These are phyloP conservation scores for Sarcocystis neurona DNA, from an alignment of 169 alveolate genomes.

Conservation along the genomic window DNA sequence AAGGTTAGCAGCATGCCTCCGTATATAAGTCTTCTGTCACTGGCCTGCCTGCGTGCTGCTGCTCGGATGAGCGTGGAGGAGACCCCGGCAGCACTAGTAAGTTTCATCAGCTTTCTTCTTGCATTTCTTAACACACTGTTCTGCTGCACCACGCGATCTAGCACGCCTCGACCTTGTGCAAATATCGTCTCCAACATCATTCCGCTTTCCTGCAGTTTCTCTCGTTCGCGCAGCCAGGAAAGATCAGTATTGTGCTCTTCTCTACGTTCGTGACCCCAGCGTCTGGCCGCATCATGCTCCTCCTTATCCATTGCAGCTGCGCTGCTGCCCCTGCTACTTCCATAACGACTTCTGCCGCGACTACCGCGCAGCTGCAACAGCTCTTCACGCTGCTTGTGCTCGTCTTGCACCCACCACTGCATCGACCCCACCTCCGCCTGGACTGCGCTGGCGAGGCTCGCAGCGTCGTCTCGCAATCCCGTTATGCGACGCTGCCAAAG, in stretches of 20 bases:
- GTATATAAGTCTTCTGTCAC: slow-evolving; percentile 48
- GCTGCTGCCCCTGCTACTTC: neutral
- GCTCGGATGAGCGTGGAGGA: slow-evolving; percentile 60
- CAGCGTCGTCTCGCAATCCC: neutral
- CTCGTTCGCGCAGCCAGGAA: slow-evolving; percentile 54
- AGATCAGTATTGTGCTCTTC: slow-evolving; percentile 56
- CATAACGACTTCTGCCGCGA: neutral
- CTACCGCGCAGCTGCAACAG: neutral
- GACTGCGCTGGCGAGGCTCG: slow-evolving; percentile 4
- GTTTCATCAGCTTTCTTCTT: slow-evolving; percentile 60
- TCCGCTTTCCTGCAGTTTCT: slow-evolving; percentile 51
- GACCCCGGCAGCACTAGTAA: slow-evolving; percentile 60
- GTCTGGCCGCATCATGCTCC: no score
- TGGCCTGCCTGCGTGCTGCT: slow-evolving; percentile 47
- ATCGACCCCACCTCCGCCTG: neutral
- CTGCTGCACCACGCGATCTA: slow-evolving; percentile 57
- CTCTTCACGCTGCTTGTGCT: neutral
- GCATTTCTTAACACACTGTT: slow-evolving; percentile 52
- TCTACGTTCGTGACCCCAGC: slow-evolving; percentile 59
- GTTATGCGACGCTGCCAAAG: slow-evolving; percentile 22
- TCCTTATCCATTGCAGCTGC: no score
- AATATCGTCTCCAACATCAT: slow-evolving; percentile 55
- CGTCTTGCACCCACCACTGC: neutral
- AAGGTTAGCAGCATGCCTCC: slow-evolving; percentile 62
- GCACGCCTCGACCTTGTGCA: slow-evolving; percentile 53